Evolutionary conservation across 129 eudicot genomes (phyloP).

Genomic region (Heracleum sosnowskyi): DNA sequence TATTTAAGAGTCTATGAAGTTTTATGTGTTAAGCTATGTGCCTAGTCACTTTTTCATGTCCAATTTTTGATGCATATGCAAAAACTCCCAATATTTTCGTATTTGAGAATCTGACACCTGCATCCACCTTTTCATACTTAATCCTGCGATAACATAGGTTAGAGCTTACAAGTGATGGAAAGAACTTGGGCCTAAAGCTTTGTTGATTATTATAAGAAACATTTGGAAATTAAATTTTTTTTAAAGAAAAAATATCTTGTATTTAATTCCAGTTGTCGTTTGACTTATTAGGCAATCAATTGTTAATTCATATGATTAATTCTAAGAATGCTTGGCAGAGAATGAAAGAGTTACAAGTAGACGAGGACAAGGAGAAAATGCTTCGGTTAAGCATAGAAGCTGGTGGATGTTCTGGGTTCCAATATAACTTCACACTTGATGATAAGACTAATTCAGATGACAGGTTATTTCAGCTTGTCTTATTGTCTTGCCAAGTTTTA

Average conservation of each 20-base stretch:
- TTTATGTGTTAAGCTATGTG: background rate
- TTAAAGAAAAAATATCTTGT: background rate
- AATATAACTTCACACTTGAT: slow-evolving; percentile 79
- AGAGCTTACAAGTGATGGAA: background rate
- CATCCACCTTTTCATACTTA: background rate
- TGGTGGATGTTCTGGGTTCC: slow-evolving; percentile 99
- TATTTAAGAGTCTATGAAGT: no score
- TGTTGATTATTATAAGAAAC: no score
- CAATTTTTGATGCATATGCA: no score
- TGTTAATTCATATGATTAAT: background rate
- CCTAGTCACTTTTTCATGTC: no score
- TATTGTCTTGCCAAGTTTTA: background rate
- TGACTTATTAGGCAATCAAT: background rate
- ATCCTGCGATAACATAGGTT: background rate
- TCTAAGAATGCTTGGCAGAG: slow-evolving; percentile 34
- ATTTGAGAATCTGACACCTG: background rate
- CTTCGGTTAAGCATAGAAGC: slow-evolving; percentile 96
- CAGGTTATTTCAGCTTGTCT: slow-evolving; percentile 39
- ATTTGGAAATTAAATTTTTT: background rate
- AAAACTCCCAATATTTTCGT: background rate
- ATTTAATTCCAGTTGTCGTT: background rate
- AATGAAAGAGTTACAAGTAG: slow-evolving; percentile 88
- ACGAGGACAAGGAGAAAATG: slow-evolving; percentile 59
- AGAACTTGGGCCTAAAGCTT: background rate
- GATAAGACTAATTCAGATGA: slow-evolving; percentile 71